Percentiles rank a stretch among this genome's conserved stretches.
Conservation (phyloP, 192 early-diverging fungal genomes). For the Pilobolus umbonatus region DNA sequence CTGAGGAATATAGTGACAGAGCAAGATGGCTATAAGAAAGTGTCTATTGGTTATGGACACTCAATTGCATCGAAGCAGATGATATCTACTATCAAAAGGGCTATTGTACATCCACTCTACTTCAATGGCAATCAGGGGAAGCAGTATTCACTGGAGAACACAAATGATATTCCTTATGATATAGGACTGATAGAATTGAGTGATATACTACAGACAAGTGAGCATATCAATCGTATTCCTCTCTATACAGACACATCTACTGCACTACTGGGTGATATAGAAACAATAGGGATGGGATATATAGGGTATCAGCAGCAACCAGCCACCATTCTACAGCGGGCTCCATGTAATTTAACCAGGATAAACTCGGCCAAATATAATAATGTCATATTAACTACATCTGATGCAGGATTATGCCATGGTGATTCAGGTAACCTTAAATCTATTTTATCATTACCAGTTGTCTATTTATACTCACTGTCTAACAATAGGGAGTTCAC, state of each 20-base stretch:
- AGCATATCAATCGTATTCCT: background rate
- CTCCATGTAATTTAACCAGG: constrained; percentile 5
- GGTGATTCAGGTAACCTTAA: constrained; percentile 11
- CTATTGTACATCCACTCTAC: constrained; percentile 2
- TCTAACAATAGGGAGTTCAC: constrained; percentile 10
- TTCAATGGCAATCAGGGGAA: background rate
- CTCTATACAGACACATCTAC: background rate
- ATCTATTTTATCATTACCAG: background rate
- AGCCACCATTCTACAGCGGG: background rate
- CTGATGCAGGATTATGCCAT: constrained; percentile 7
- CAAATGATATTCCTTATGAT: constrained; percentile 8
- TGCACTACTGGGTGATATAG: background rate
- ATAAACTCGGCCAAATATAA: background rate
- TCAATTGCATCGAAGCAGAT: no score
- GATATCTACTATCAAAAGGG: constrained; percentile 6
- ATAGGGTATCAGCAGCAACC: background rate
- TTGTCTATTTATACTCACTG: background rate
- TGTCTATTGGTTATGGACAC: no score
- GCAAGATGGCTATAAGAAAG: background rate
- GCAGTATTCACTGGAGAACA: background rate
- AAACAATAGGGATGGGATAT: constrained; percentile 16
- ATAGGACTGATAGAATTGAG: constrained; percentile 13
- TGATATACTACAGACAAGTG: background rate
- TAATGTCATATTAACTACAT: background rate
- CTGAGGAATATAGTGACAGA: background rate